Evolutionary conservation across 2,329 filamentous ascomycete genomes (phyloP), one percentile per base, ranked within the genome.

Genomic region (Phyllosticta ampelicida): DNA sequence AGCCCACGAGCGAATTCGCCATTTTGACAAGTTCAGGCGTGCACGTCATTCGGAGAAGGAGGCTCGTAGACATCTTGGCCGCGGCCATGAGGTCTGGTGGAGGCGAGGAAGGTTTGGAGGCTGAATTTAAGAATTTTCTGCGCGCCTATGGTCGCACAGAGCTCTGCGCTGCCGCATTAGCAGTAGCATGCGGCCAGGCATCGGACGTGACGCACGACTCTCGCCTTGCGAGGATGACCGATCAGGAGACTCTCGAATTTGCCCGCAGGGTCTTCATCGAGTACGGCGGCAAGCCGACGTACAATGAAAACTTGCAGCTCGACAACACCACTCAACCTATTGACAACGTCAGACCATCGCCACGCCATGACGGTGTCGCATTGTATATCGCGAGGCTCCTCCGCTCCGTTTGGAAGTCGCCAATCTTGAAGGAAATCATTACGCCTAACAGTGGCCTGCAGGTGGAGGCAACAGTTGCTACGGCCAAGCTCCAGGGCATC

Each of bases 121-220:
- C 80, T 18, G 88, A 95, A 64, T 82, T 95, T 20, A 87, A 87
- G 56, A 88, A 85, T 61, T 92, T 99, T 65, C 89, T 94, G 61
- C 83, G 85, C 59, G 80, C 86, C 9, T 99, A 97, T 69, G 94
- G 94, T 11, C 84, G 91, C 10, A 85, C 86, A 3, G 94, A 99
- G 71, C 94, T 89, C 0, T 86, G 95, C 56, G 89, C 94, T 0
- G 90, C 92, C 48, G 91, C 94, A 23, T 77, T 99, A 55, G 94
- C 94, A 10, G 94, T 99, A 28, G 91, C 94, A 44, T 99, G 94
- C 70, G 91, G 92, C 3, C 91, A 97, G 69, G 92, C 90, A 9
- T 86, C 87, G 23, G 92, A 96, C 66, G 82, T 89, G 19, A 87
- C 86, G 0, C 70, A 78, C 1, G 87, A 90, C 59, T 82, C 84